Base-by-base conservation (phyloP, 1,139 yeast species). In the Keqinozyma sinolaborantium region DNA sequence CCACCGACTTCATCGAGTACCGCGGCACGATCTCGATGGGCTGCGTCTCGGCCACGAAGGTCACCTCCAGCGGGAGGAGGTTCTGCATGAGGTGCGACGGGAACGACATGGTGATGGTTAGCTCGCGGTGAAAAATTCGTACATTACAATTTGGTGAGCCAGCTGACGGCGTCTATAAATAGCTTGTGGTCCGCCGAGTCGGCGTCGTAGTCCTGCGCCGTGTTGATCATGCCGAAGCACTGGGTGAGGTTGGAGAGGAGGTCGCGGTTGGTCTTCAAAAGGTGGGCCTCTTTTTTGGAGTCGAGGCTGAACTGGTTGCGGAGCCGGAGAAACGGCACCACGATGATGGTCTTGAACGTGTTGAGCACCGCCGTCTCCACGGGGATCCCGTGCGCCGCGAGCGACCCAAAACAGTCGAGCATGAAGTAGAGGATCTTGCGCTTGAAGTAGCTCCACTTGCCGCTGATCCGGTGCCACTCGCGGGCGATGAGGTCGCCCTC, bases 11-110 rank as follows among this genome's bases (percentile, higher is more conserved):
- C 75, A 83, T 71, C 4, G 80, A 63, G 50, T 82, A 84, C 30
- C 88, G 63, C 2, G 97, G 96, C 19, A 88, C 68, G 23, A 90
- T 80, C 20, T 79, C 73, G 11, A 88, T 70, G 4, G 56, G 58
- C 35, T 83, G 87, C 56, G 83, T 86, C 52, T 92, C 97, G 1
- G 95, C 95, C 23, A 87, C 61, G 50, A 85, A 92, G 45, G 79
- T 83, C 27, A 90, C 69, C 53, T 92, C 97, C 8, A 81, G 68
- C 0, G 96, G 92, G 24, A 81, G 63, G 34, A 88, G 75, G 14
- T 82, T 77, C 35, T 67, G 64, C 39, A 71, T 75, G 24, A 78
- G 62, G 30, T 67, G 61, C 7, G 60, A 53, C 4, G 94, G 90
- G 21, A 85, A 64, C 4, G 88, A 75, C 95, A 84, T 84, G 24